Conservation (phyloP, 495 filamentous ascomycete species). For the Penicillium riverlandense region DNA sequence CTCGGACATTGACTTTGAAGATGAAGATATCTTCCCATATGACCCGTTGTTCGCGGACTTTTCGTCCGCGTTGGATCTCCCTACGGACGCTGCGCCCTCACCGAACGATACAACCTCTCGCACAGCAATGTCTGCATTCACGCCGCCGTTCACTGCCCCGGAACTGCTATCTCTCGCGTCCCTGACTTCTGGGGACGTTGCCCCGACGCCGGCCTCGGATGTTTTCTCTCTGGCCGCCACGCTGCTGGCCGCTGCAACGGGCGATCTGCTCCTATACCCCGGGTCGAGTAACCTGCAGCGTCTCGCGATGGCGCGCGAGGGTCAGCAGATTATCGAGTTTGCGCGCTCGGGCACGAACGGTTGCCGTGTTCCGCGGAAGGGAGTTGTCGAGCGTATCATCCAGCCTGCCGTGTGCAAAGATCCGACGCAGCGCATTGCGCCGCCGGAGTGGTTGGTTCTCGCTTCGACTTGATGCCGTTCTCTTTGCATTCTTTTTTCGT, state of each 20-base stretch:
- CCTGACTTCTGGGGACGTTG: slow-evolving; percentile 14
- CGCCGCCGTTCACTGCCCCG: slow-evolving; percentile 53
- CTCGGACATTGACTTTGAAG: slow-evolving; percentile 2
- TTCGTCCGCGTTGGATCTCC: slow-evolving; percentile 44
- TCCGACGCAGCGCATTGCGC: slow-evolving; percentile 24
- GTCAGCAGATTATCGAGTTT: slow-evolving; percentile 40
- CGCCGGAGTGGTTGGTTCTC: slow-evolving; percentile 27
- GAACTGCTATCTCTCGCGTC: slow-evolving; percentile 40
- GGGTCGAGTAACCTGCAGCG: slow-evolving; percentile 36
- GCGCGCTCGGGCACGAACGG: slow-evolving; percentile 33
- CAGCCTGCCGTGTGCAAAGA: slow-evolving; percentile 37
- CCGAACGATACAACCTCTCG: slow-evolving; percentile 5
- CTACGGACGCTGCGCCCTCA: slow-evolving; percentile 5
- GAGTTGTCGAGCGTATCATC: slow-evolving; percentile 37
- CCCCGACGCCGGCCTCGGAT: slow-evolving; percentile 16
- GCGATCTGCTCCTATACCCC: slow-evolving; percentile 44
- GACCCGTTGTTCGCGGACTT: slow-evolving; percentile 52
- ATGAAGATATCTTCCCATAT: slow-evolving; percentile 19
- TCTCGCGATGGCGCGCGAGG: slow-evolving; percentile 41
- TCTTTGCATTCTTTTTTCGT: background rate
- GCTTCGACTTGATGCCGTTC: slow-evolving; percentile 4
- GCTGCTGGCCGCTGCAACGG: slow-evolving; percentile 47
- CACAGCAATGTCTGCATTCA: slow-evolving; percentile 40
- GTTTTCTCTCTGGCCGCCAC: slow-evolving; percentile 50
- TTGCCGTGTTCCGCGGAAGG: slow-evolving; percentile 31